Base-by-base conservation (phyloP, 345 rosid species). In the Cardamine resedifolia region DNA sequence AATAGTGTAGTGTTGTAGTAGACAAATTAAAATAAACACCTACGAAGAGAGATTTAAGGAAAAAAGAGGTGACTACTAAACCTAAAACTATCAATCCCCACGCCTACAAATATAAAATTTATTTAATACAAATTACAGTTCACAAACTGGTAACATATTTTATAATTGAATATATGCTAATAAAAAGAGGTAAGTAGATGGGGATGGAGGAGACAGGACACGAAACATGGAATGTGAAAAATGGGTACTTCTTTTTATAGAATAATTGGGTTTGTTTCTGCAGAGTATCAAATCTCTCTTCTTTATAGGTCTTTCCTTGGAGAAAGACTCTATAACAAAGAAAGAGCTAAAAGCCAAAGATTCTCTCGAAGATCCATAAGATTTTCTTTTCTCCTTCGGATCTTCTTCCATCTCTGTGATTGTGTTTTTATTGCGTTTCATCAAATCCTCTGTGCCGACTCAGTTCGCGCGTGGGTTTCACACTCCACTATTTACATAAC, bases 331-430 rank as follows among this genome's bases (percentile, higher is more conserved):
- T 7, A 27, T 36, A 27, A 4, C 20, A 21, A 34, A 28, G 10
- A 44, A 10, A 39, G 33, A 14, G 43, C 33, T 52, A 70, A 76
- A 55, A 56, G 71, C 62, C 71, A 64, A 71, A 71, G 80, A 77
- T 77, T 65, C 68, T 77, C 80, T 65, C 80, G 71, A 58, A 64
- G 68, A 71, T 71, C 76, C 71, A 77, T 71, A 71, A 77, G 80
- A 76, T 76, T 69, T 69, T 76, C 31, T 68, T 68, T 68, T 58
- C 73, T 61, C 10, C 67, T 65, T 74, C 41, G 65, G 77, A 75
- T 62, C 64, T 47, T 66, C 48, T 53, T 53, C 64, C 2, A 41
- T 21, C 44, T 52, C 62, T 60, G 59, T 28, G 68, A 39, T 36
- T 23, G 11, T 52, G 64, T 15, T 74, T 59, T 74, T 39, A 50